These are phyloP conservation scores for Grosmannia penicillata DNA, from an alignment of 2,329 filamentous ascomycete genomes.

Conservation along the genomic window DNA sequence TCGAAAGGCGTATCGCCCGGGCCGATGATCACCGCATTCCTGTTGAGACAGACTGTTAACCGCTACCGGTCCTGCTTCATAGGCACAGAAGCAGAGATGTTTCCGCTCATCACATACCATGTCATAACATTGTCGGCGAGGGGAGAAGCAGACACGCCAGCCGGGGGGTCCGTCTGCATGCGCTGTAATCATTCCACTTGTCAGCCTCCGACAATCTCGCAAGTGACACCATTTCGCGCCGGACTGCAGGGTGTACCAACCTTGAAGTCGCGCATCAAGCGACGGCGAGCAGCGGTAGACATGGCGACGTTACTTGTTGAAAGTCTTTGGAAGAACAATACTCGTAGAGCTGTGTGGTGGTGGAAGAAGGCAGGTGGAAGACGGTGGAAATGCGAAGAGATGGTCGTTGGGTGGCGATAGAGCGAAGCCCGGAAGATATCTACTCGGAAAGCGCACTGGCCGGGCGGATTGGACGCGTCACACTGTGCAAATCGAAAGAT, in stretches of 20 bases:
- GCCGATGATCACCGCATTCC: slow-evolving; percentile 97
- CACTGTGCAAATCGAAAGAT: too few relatives aligned
- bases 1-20: slow-evolving; percentile 95
- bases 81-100: too few relatives aligned
- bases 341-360: neutral
- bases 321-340: too few relatives aligned
- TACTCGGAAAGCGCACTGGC: too few relatives aligned
- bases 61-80: neutral
- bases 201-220: too few relatives aligned
- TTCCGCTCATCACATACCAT: too few relatives aligned
- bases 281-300: slow-evolving; percentile 90
- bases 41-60: slow-evolving; percentile 24
- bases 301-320: too few relatives aligned
- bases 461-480: too few relatives aligned
- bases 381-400: too few relatives aligned
- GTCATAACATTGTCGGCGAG: slow-evolving; percentile 97
- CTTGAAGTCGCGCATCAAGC: slow-evolving; percentile 99
- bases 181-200: slow-evolving; percentile 39
- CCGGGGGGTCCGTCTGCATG: slow-evolving; percentile 98
- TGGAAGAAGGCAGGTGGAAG: too few relatives aligned
- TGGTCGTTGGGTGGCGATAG: too few relatives aligned
- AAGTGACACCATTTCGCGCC: neutral
- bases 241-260: slow-evolving; percentile 26
- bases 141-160: slow-evolving; percentile 89
- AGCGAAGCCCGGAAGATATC: too few relatives aligned